Evolutionary conservation across 129 eudicot genomes (phyloP), one percentile per base, ranked within the genome.

Genomic region (Sambucus nigra): DNA sequence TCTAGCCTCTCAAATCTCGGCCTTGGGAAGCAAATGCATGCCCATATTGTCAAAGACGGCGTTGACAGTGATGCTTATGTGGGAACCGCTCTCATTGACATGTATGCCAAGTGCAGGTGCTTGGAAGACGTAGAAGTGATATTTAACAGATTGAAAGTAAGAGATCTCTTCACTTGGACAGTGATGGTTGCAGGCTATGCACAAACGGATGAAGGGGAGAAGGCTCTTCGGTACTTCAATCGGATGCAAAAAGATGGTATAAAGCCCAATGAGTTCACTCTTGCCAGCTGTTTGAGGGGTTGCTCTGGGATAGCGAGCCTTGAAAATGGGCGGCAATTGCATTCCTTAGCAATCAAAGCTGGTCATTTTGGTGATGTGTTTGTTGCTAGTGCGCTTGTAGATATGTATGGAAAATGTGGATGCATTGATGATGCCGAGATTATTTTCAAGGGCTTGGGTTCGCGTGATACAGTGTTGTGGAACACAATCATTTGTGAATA

Each of bases 341-440:
- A 73, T 67, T 55, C 69, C 46, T 39, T 73, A 47, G 69, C 59
- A 3, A 55, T 73, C 46, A 73, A 67, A 62, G 52, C 49, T 40
- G 78, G 78, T 7, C 46, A 61, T 48, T 25, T 61, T 22, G 50
- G 55, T 40, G 78, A 73, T 57, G 41, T 68, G 14, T 73, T 54
- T 73, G 73, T 73, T 51, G 69, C 61, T 29, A 60, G 78, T 28
- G 73, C 73, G 55, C 69, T 73, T 66, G 65, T 66, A 14, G 78
- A 73, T 51, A 73, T 73, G 73, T 73, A 73, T 2, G 78, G 78
- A 7, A 73, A 73, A 54, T 73, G 78, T 61, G 78, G 78, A n/a
- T 55, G 51, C 65, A 73, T 73, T 61, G 63, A 67, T 45, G 73
- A 67, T 54, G 73, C 78, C 11, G 73, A 66, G 49, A 67, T 50